Conservation (phyloP, 2,329 filamentous ascomycete genomes). For the Stachybotrys elegans region DNA sequence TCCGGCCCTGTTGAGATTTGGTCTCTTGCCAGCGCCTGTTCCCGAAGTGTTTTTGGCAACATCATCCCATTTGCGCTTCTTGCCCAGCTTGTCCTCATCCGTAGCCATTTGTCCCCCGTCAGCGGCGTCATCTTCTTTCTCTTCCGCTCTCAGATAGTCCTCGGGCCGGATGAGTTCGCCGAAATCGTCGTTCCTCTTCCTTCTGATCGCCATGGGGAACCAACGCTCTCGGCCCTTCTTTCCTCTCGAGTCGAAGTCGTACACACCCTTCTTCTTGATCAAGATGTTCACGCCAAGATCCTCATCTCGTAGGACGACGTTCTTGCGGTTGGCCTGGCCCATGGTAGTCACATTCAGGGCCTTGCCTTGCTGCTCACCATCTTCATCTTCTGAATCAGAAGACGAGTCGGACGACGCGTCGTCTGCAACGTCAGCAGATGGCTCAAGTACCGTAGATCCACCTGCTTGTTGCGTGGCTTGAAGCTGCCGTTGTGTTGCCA, state of each 20-base stretch:
- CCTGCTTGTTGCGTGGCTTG: conserved; percentile 74
- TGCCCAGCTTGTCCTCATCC: conserved; percentile 65
- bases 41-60: conserved; percentile 29
- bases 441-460: conserved; percentile 62
- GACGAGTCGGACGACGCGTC: conserved; percentile 84
- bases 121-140: conserved; percentile 71
- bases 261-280: conserved; percentile 81
- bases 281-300: conserved; percentile 90
- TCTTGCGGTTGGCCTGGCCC: conserved; percentile 78
- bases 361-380: conserved; percentile 85
- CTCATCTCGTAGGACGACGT: conserved; percentile 79
- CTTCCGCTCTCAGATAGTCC: conserved; percentile 89
- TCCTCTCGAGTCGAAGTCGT: conserved; percentile 86
- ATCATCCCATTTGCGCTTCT: conserved; percentile 93
- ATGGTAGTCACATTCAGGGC: conserved; percentile 83
- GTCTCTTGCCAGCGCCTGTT: conserved; percentile 53
- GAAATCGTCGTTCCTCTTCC: conserved; percentile 82
- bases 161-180: conserved; percentile 91
- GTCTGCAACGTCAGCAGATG: conserved; percentile 68
- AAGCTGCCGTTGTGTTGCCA: conserved; percentile 81
- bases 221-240: conserved; percentile 91
- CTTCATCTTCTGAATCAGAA: conserved; percentile 81
- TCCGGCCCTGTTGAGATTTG: conserved; percentile 37
- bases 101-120: conserved; percentile 35
- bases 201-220: conserved; percentile 79